phyloP scores from a whole-genome alignment of 352 stramenopile genomes.

The Globisporangium perplexum region DNA sequence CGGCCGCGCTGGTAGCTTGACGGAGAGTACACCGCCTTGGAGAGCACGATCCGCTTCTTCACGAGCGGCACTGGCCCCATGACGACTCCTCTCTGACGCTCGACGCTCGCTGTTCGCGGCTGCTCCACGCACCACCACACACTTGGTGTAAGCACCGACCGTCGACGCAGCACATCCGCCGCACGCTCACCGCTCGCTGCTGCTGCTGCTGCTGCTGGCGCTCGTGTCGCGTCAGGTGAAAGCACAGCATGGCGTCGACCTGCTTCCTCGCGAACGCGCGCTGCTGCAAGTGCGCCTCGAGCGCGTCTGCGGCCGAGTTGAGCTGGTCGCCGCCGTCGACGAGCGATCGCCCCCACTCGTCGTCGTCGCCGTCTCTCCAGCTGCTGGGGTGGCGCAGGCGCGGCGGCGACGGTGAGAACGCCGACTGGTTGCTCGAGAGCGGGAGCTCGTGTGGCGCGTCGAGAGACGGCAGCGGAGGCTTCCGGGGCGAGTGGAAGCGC shows the following conservation, averaged over 20 bases:
- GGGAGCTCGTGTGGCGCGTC: background rate
- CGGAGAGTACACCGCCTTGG: conserved; percentile 30
- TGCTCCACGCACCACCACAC: background rate
- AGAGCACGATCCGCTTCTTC: conserved; percentile 39
- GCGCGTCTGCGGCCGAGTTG: conserved; percentile 26
- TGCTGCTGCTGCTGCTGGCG: conserved; percentile 4
- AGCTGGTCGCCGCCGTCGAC: conserved; percentile 20
- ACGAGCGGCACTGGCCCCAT: conserved; percentile 13
- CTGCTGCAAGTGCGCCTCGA: conserved; percentile 40
- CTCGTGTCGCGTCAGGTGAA: conserved; percentile 25
- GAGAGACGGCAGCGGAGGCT: conserved; percentile 27
- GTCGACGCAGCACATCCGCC: background rate
- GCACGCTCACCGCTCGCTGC: background rate
- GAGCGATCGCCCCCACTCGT: conserved; percentile 3
- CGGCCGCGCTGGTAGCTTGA: conserved; percentile 22
- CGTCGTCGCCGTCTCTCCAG: conserved; percentile 8
- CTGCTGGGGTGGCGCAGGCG: background rate
- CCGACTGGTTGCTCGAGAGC: conserved; percentile 8
- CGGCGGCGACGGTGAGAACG: conserved; percentile 5
- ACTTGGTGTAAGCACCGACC: background rate
- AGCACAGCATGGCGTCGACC: conserved; percentile 29
- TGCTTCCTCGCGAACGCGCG: conserved; percentile 49
- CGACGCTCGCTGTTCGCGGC: background rate
- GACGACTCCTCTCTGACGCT: background rate
- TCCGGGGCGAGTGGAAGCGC: conserved; percentile 18